Percentiles rank a stretch among this genome's conserved stretches.
Evolutionary conservation across 331 rosid species (phyloP).

Genomic region (Cucumis variabilis): DNA sequence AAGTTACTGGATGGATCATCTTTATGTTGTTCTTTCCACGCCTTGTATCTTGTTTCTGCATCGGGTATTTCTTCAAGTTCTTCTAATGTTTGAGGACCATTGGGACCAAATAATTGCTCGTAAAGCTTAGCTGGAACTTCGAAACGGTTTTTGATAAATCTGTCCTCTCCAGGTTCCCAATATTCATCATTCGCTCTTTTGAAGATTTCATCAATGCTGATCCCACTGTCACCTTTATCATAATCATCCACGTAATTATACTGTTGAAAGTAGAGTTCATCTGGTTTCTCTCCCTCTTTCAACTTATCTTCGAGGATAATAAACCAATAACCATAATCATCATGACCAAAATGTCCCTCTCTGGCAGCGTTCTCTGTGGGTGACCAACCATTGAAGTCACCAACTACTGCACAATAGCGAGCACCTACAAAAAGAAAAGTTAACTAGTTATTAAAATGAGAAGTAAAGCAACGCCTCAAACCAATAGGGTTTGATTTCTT

Average conservation of each 20-base stretch:
- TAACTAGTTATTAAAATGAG: conserved; percentile 10
- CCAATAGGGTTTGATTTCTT: neutral
- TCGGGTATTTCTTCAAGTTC: conserved; percentile 85
- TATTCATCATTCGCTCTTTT: conserved; percentile 83
- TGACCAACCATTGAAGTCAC: conserved; percentile 93
- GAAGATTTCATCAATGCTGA: conserved; percentile 77
- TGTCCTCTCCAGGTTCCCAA: conserved; percentile 98
- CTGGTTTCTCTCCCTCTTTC: conserved; percentile 84
- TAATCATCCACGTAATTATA: conserved; percentile 88
- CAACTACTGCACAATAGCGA: conserved; percentile 89
- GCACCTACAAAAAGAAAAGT: conserved; percentile 65
- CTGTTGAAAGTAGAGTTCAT: conserved; percentile 89
- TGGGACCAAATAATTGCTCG: conserved; percentile 95
- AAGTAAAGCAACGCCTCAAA: neutral
- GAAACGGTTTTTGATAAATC: conserved; percentile 69
- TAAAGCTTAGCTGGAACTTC: conserved; percentile 87
- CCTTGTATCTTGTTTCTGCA: conserved; percentile 89
- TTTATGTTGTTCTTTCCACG: conserved; percentile 77
- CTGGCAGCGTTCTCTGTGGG: conserved; percentile 88
- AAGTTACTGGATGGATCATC: conserved; percentile 54
- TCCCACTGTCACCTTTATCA: conserved; percentile 97
- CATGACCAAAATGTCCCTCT: conserved; percentile 91
- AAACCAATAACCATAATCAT: conserved; percentile 98
- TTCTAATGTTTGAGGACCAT: conserved; percentile 91
- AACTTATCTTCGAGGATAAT: conserved; percentile 89